These are phyloP conservation scores for Suillus occidentalis DNA, from an alignment of 768 basidiomycete species.

Conservation along the genomic window DNA sequence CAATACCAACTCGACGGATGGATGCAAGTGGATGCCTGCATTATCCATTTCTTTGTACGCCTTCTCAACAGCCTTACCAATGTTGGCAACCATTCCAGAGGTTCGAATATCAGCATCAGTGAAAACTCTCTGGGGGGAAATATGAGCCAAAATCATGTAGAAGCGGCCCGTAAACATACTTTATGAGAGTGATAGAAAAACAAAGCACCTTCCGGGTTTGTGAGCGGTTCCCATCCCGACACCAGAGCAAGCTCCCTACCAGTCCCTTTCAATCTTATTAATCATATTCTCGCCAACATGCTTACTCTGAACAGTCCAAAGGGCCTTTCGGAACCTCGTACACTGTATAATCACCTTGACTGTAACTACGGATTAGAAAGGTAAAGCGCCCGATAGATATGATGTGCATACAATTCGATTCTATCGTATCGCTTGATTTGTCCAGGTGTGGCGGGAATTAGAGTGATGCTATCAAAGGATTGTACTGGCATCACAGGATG, in stretches of 20 bases:
- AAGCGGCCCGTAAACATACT: background rate
- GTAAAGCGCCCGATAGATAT: background rate
- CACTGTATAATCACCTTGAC: background rate
- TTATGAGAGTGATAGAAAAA: background rate
- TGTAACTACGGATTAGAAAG: background rate
- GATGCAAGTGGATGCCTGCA: background rate
- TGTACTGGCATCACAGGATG: background rate
- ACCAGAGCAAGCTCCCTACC: background rate
- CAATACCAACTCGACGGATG: background rate
- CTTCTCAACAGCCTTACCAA: background rate
- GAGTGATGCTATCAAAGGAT: background rate
- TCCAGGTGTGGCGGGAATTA: background rate
- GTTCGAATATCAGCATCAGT: background rate
- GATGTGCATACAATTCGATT: background rate
- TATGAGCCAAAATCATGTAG: background rate
- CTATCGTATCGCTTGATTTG: background rate
- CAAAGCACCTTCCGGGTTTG: background rate
- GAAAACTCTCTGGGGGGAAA: background rate
- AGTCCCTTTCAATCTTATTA: background rate
- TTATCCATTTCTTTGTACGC: background rate
- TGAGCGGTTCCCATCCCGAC: background rate
- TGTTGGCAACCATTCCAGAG: background rate
- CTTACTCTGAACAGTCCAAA: slow-evolving; percentile 2
- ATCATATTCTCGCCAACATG: background rate
- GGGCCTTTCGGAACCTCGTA: background rate